phyloP scores from a whole-genome alignment of 1,284 basidiomycete species.

The Cystobasidium sp. region DNA sequence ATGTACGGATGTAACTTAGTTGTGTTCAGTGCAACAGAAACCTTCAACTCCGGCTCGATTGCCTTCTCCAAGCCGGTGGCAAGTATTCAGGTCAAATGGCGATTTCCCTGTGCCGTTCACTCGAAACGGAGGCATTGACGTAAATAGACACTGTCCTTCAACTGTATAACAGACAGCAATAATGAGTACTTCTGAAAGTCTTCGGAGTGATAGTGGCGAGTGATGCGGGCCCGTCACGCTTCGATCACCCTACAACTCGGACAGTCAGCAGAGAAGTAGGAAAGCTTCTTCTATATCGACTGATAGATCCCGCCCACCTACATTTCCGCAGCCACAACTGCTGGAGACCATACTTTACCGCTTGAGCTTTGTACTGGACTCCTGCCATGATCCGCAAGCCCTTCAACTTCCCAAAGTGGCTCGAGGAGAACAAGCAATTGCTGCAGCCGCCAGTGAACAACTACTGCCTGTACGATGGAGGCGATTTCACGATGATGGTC shows the following conservation, averaged over 20 bases:
- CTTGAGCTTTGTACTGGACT: background rate
- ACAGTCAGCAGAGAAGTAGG: no score
- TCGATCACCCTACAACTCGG: no score
- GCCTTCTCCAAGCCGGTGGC: slow-evolving; percentile 1
- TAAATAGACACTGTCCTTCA: no score
- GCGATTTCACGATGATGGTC: slow-evolving; percentile 86
- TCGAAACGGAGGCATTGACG: no score
- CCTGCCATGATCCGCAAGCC: slow-evolving; percentile 51
- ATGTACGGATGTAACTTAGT: background rate
- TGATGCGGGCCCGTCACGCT: no score
- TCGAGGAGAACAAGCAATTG: slow-evolving; percentile 54
- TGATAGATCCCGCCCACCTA: background rate
- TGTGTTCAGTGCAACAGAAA: background rate
- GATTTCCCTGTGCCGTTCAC: no score
- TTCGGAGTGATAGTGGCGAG: no score
- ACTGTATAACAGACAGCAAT: no score
- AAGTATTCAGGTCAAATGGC: background rate
- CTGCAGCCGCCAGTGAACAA: slow-evolving; percentile 57
- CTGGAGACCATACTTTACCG: background rate
- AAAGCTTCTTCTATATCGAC: no score
- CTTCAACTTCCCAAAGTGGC: slow-evolving; percentile 57
- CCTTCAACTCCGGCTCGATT: slow-evolving; percentile 6
- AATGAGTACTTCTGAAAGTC: no score
- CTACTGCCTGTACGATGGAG: slow-evolving; percentile 75
- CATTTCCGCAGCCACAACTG: background rate